Percentiles rank a stretch among this genome's conserved stretches.
phyloP scores from a whole-genome alignment of 2,329 filamentous ascomycete genomes.

The Penicillium sp. region DNA sequence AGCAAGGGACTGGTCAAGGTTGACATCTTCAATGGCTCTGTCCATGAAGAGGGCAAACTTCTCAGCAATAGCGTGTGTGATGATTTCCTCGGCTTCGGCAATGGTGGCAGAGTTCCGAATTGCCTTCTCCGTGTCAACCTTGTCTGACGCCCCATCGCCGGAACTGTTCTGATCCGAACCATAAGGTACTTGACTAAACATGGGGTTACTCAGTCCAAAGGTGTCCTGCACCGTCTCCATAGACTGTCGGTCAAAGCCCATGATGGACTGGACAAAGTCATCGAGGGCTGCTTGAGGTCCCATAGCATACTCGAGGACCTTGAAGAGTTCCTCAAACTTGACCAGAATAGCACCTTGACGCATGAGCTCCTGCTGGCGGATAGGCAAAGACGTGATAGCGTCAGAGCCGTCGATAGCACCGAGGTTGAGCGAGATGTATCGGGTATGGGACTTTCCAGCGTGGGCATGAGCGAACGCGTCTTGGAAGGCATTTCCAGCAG shows the following conservation, averaged over 20 bases:
- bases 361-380: conserved; percentile 9
- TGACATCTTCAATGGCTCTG: conserved; percentile 9
- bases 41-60: conserved; percentile 9
- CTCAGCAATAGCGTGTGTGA: conserved; percentile 5
- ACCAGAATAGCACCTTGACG: conserved; percentile 8
- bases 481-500: conserved; percentile 11
- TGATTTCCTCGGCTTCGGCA: conserved; percentile 8
- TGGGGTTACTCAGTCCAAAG: conserved; percentile 6
- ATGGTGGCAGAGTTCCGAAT: neutral
- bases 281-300: conserved; percentile 3
- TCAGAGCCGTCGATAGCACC: conserved; percentile 9
- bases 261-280: conserved; percentile 4
- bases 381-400: conserved; percentile 4
- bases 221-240: conserved; percentile 9
- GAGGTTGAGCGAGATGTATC: conserved; percentile 7
- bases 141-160: neutral
- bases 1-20: conserved; percentile 8
- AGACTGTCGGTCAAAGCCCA: conserved; percentile 8
- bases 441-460: conserved; percentile 2
- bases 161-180: neutral
- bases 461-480: conserved; percentile 5
- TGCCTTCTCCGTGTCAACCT: conserved; percentile 9
- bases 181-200: conserved; percentile 11
- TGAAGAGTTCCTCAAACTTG: conserved; percentile 12
- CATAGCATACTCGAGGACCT: conserved; percentile 12